Evolutionary conservation across 2,329 filamentous ascomycete species (phyloP), one percentile per base, ranked within the genome.

Genomic region (Didymella arachidicola): DNA sequence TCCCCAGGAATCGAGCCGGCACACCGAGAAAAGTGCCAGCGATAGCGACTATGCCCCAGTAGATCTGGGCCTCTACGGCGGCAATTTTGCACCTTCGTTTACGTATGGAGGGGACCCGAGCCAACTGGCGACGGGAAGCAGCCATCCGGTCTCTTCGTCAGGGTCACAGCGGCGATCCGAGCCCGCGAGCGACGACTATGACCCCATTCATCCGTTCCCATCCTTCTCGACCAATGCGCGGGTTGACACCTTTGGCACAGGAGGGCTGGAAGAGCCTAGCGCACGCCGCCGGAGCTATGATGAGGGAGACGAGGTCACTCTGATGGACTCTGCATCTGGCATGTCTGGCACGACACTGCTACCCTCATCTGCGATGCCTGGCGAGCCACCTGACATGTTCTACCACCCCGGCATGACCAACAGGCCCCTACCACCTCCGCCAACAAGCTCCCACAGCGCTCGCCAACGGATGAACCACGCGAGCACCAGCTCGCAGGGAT

Each of bases 161-260:
- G 80, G 79, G 43, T 82, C 80, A 3, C 73, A 81, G 61, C 76
- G 80, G 25, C 72, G 76, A 45, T 79, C 79, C 16, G 78, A 79
- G 60, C 73, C 73, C n/a, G 72, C 77, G 12, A 79, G 76, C 61
- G 78, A 80, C 14, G 70, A 72, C 16, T 78, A 72, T 65, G 72
- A 86, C 59, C 78, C 81, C 14, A 80, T 85, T 2, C 84, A 86
- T 67, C 84, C 86, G 4, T 88, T 89, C 65, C 79, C 80, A 26
- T 81, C 83, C 10, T 82, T 86, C 64, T 80, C 79, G 53, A 81
- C 75, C 14, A 83, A 87, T 53, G 92, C 90, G 6, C 86, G 90
- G 53, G 89, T 97, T 49, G 94, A 98, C 76, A 93, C 92, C 45
- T 90, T 87, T 48, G 93, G 91, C 7, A 97, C 93, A n/a, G 95